Conservation (phyloP, 495 filamentous ascomycete species). For the Neurospora hispaniola region DNA sequence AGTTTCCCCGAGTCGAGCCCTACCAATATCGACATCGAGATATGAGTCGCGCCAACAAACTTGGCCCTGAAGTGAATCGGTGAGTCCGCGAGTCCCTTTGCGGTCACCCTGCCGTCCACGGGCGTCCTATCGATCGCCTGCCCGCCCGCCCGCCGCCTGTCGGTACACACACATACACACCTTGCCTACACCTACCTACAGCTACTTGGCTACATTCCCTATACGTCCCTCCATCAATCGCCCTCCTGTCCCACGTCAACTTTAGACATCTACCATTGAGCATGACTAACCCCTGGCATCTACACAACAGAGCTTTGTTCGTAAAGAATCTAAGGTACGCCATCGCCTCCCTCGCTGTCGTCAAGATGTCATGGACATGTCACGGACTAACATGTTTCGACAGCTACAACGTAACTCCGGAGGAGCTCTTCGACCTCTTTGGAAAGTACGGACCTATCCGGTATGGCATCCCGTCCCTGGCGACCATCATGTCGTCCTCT, state of each 20-base stretch:
- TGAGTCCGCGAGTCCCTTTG: constrained; percentile 43
- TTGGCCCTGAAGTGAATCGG: constrained; percentile 94
- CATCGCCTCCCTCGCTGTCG: constrained; percentile 1
- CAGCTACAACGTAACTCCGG: constrained; percentile 91
- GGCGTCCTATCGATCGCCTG: not conserved
- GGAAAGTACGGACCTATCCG: constrained; percentile 90
- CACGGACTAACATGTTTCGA: constrained; percentile 13
- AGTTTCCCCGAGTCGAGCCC: constrained; percentile 15
- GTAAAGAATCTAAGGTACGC: constrained; percentile 91
- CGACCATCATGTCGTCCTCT: constrained; percentile 4
- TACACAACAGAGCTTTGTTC: constrained; percentile 70
- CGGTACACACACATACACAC: not conserved
- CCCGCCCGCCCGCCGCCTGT: not conserved
- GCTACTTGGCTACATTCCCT: not conserved
- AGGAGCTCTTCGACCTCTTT: constrained; percentile 90
- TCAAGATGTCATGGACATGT: not conserved
- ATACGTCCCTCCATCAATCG: constrained; percentile 3
- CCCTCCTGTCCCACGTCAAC: not conserved
- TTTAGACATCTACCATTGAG: not conserved
- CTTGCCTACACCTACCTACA: not conserved
- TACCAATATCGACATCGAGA: constrained; percentile 35
- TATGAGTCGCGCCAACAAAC: constrained; percentile 77
- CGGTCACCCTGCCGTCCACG: not conserved
- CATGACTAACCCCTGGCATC: constrained; percentile 24
- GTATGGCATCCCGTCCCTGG: constrained; percentile 38